Percentiles rank a stretch among this genome's conserved stretches.
These are phyloP conservation scores for Papiliotrema laurentii DNA, from an alignment of 1,284 basidiomycete genomes.

Conservation along the genomic window DNA sequence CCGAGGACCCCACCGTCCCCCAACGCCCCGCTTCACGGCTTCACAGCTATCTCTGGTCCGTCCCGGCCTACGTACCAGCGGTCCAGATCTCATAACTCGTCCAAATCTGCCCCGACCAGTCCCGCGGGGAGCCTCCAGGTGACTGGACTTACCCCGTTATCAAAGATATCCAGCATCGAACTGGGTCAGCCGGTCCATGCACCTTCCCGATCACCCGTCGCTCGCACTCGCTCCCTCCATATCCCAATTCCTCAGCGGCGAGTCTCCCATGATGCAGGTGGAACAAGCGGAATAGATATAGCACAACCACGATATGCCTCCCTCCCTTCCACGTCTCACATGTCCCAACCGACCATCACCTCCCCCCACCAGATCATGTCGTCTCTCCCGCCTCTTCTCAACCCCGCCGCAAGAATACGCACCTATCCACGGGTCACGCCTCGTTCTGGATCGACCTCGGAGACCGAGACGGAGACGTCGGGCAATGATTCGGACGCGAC, in stretches of 20 bases:
- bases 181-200: conserved; percentile 3
- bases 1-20: neutral
- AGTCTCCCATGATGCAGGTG: neutral
- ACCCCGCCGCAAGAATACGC: neutral
- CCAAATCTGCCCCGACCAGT: conserved; percentile 21
- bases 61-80: neutral
- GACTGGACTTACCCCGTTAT: conserved; percentile 14
- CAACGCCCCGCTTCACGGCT: neutral
- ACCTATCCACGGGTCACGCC: conserved; percentile 1
- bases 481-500: conserved; percentile 33
- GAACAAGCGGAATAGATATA: neutral
- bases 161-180: conserved; percentile 12
- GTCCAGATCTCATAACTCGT: neutral
- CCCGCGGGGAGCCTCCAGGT: conserved; percentile 9
- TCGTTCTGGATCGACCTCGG: conserved; percentile 6
- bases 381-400: conserved; percentile 2
- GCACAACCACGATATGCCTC: neutral
- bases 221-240: neutral
- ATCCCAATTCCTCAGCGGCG: neutral
- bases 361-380: neutral
- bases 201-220: neutral
- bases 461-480: conserved; percentile 28
- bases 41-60: neutral
- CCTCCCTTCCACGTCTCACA: neutral
- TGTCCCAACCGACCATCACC: neutral